phyloP scores from a whole-genome alignment of 2,329 filamentous ascomycete genomes.

The Emericellopsis atlantica region DNA sequence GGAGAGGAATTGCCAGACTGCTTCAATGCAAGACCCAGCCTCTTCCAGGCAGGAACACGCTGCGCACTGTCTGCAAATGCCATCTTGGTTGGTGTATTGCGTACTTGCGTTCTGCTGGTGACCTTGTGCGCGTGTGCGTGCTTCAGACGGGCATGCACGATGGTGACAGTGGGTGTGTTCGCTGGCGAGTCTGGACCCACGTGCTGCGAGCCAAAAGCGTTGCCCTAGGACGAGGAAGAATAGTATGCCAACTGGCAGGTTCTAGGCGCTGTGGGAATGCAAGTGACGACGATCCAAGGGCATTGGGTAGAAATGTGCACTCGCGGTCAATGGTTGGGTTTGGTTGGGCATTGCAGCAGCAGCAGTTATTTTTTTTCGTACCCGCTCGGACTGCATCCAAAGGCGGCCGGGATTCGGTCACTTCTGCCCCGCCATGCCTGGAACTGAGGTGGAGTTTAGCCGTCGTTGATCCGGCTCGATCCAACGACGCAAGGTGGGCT shows the following conservation, averaged over 20 bases:
- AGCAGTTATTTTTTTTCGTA: neutral
- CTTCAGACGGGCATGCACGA: too few species aligned
- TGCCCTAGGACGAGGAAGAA: neutral
- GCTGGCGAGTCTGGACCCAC: too few species aligned
- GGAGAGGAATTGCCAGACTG: constrained; percentile 13
- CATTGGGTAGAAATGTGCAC: constrained; percentile 2
- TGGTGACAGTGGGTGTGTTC: too few species aligned
- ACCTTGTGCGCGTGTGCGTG: constrained; percentile 20
- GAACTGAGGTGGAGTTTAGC: neutral
- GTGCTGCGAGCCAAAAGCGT: too few species aligned
- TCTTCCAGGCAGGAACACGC: constrained; percentile 45
- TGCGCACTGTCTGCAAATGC: neutral
- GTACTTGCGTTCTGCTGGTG: constrained; percentile 13
- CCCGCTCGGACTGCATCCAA: neutral
- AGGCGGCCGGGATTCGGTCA: neutral
- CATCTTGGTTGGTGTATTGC: too few species aligned
- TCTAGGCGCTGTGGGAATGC: neutral
- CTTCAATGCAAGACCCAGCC: constrained; percentile 52
- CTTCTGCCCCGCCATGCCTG: neutral
- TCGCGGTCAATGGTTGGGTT: neutral
- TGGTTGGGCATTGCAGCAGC: neutral
- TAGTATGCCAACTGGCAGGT: neutral
- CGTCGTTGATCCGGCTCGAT: neutral
- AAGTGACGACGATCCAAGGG: neutral
- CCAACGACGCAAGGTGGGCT: neutral